Base-by-base conservation (phyloP, 2,329 filamentous ascomycete genomes). In the Ceratocystis papillata region DNA sequence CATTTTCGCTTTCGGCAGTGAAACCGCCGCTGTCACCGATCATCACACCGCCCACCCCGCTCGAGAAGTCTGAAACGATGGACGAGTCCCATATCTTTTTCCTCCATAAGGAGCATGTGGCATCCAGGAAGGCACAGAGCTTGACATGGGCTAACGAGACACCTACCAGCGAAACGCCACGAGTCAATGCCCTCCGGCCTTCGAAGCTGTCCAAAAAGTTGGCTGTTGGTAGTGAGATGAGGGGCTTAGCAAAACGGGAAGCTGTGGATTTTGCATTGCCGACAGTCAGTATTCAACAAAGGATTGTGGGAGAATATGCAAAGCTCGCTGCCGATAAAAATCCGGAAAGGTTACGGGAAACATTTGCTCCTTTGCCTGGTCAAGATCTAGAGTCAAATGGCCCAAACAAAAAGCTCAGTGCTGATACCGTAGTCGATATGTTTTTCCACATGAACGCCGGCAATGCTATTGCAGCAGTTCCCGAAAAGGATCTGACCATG, bases 401-500 rank as follows among this genome's bases (percentile, higher is more conserved):
- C 53, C 25, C 59, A 5, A 28, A 20, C 22, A 33, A 46, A 57
- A 22, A 10, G 3, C 65, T 50, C 2, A 37, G 6, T 15, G 41
- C 44, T 10, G 63, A 57, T 22, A 45, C 64, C 20, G 50, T 67
- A 22, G 50, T 67, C 30, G 50, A 17, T 2, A 67, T 64, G 48
- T 67, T 67, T 28, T 57, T 67, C 30, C 45, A 28, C 41, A 67
- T 67, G 57, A 57, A 67, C n/a, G 33, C 44, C 10, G 62, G 66
- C 4, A 73, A 78, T 41, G 80, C 81, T 3, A 70, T 76, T 22
- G 75, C 76, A 25, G 74, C 76, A 6, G 67, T 75, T 25, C 70
- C 76, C 37, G 72, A 76, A 69, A 79, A 83, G 67, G 87, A 91
- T 72, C 73, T 85, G 41, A 81, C 81, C 0, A 83, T 82, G 64